Evolutionary conservation across 352 stramenopile genomes (phyloP).

Genomic region (Phytophthora meadii): DNA sequence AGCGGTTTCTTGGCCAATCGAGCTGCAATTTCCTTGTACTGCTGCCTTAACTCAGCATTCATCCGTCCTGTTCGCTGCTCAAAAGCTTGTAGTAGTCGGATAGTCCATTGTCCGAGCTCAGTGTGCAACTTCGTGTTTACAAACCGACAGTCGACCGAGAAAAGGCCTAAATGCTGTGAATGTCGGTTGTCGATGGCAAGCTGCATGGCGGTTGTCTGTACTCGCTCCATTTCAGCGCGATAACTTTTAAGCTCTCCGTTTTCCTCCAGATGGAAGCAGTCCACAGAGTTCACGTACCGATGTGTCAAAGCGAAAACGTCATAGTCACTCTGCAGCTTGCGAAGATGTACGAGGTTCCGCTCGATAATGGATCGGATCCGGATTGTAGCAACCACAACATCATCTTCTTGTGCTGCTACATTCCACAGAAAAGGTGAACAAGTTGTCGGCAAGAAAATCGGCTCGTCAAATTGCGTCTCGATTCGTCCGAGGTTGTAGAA

Average conservation of each 20-base stretch:
- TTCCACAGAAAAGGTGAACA: constrained; percentile 75
- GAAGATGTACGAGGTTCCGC: constrained; percentile 50
- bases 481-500: constrained; percentile 76
- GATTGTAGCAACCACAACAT: constrained; percentile 60
- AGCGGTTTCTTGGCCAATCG: constrained; percentile 65
- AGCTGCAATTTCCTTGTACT: constrained; percentile 80
- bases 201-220: constrained; percentile 29
- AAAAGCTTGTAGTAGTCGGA: constrained; percentile 54
- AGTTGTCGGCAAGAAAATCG: constrained; percentile 29
- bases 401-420: constrained; percentile 67
- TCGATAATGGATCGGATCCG: constrained; percentile 73
- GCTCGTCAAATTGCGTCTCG: constrained; percentile 65
- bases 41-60: constrained; percentile 63
- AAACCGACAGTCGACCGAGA: constrained; percentile 54
- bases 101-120: constrained; percentile 49
- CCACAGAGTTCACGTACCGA: constrained; percentile 47
- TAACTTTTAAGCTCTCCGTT: constrained; percentile 37
- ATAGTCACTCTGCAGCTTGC: constrained; percentile 53
- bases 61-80: constrained; percentile 52
- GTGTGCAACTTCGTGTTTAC: constrained; percentile 55
- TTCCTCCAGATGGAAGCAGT: constrained; percentile 49
- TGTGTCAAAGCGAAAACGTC: constrained; percentile 41
- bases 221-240: constrained; percentile 33
- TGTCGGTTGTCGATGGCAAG: constrained; percentile 35
- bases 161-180: constrained; percentile 47